Evolutionary conservation across 2,329 filamentous ascomycete species (phyloP).

Genomic region (Xylaria sp.): DNA sequence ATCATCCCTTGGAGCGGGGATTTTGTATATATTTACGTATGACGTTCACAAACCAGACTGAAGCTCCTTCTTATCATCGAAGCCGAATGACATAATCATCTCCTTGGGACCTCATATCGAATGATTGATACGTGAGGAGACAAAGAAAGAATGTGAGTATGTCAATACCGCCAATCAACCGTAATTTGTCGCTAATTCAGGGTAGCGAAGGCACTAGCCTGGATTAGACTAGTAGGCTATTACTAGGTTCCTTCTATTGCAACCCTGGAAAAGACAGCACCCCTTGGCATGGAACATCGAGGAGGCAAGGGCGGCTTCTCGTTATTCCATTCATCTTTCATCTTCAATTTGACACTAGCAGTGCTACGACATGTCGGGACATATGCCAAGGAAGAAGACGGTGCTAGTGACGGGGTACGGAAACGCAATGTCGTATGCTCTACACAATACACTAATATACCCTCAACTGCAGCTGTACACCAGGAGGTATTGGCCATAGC

Average conservation of each 20-base stretch:
- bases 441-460: not conserved
- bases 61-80: not conserved
- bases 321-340: not conserved
- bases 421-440: not conserved
- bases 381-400: slow-evolving; percentile 40
- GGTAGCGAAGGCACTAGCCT: not conserved
- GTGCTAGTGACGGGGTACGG: slow-evolving; percentile 42
- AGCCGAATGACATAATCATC: not conserved
- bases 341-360: not conserved
- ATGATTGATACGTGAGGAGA: not conserved
- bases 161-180: no score
- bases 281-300: not conserved
- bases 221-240: not conserved
- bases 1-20: not conserved
- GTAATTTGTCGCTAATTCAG: not conserved
- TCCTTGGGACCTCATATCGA: not conserved
- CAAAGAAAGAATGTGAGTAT: not conserved
- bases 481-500: slow-evolving; percentile 67
- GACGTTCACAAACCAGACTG: not conserved
- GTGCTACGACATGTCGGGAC: slow-evolving; percentile 27
- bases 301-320: not conserved
- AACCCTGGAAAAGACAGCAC: no score
- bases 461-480: slow-evolving; percentile 59
- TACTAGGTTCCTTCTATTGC: no score
- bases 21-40: not conserved